Conservation (phyloP, 2,329 filamentous ascomycete genomes). For the Aplosporella prunicola region DNA sequence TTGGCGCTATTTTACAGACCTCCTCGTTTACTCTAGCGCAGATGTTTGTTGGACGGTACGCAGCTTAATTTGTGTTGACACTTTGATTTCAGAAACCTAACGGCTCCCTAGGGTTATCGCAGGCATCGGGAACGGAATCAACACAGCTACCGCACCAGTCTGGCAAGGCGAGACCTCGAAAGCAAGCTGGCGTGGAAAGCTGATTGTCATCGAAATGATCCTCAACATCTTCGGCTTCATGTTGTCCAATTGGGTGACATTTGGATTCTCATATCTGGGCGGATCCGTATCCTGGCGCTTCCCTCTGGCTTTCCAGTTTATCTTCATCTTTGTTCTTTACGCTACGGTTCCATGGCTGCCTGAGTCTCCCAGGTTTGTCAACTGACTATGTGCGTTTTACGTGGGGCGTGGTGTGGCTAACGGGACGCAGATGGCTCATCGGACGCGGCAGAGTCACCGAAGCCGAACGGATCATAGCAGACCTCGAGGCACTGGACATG, state of each 20-base stretch:
- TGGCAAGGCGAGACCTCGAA: constrained; percentile 44
- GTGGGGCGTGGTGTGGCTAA: background rate
- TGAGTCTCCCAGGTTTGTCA: constrained; percentile 30
- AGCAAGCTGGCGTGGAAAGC: constrained; percentile 32
- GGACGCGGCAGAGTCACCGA: constrained; percentile 35
- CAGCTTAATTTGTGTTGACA: background rate
- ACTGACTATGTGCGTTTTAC: background rate
- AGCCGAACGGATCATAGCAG: constrained; percentile 40
- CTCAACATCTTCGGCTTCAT: constrained; percentile 43
- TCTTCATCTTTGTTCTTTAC: constrained; percentile 40
- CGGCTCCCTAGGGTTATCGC: constrained; percentile 28
- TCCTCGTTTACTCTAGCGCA: constrained; percentile 36
- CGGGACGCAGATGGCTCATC: constrained; percentile 32
- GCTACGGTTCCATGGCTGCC: constrained; percentile 39
- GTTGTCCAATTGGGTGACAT: constrained; percentile 45
- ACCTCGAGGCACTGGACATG: constrained; percentile 36
- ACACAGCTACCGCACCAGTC: constrained; percentile 41
- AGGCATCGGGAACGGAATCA: constrained; percentile 44
- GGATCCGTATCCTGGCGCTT: constrained; percentile 37
- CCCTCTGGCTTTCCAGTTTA: constrained; percentile 40
- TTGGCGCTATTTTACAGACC: constrained; percentile 41
- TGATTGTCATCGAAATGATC: constrained; percentile 41
- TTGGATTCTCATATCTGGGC: constrained; percentile 38
- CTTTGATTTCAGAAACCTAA: background rate
- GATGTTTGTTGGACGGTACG: constrained; percentile 40